Conservation (phyloP, 192 early-diverging fungal species). For the Jimgerdemannia lactiflua region DNA sequence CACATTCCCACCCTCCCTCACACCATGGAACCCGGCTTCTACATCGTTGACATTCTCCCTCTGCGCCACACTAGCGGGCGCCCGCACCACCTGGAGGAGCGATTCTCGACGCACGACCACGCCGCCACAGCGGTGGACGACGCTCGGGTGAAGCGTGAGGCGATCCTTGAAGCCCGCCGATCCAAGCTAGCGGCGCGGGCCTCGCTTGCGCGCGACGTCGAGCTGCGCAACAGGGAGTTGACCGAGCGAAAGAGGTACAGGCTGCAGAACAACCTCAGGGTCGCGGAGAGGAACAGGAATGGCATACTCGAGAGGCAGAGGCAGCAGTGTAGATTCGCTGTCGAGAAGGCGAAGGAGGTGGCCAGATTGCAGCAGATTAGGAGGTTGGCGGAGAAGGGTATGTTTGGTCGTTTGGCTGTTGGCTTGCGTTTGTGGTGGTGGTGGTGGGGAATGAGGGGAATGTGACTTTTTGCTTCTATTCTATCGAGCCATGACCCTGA, state of each 20-base stretch:
- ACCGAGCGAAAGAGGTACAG: constrained; percentile 14
- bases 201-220: constrained; percentile 16
- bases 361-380: constrained; percentile 19
- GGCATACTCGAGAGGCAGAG: constrained; percentile 14
- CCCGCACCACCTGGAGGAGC: constrained; percentile 45
- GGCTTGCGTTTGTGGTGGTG: not conserved
- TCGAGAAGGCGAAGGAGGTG: constrained; percentile 23
- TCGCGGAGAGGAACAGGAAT: constrained; percentile 18
- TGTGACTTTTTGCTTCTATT: not conserved
- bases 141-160: constrained; percentile 19
- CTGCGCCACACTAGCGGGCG: constrained; percentile 45
- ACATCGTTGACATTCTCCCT: constrained; percentile 43
- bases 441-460: not conserved
- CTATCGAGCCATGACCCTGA: not conserved
- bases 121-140: not conserved
- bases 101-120: constrained; percentile 18
- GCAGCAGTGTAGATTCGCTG: constrained; percentile 16
- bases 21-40: constrained; percentile 47
- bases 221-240: constrained; percentile 10
- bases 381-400: constrained; percentile 1
- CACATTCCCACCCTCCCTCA: not conserved
- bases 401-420: not conserved
- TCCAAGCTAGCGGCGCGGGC: constrained; percentile 16
- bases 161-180: constrained; percentile 18
- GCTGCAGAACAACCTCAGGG: constrained; percentile 12